Conservation (phyloP, 2,329 filamentous ascomycete genomes). For the Sphaerulina vaccinii region DNA sequence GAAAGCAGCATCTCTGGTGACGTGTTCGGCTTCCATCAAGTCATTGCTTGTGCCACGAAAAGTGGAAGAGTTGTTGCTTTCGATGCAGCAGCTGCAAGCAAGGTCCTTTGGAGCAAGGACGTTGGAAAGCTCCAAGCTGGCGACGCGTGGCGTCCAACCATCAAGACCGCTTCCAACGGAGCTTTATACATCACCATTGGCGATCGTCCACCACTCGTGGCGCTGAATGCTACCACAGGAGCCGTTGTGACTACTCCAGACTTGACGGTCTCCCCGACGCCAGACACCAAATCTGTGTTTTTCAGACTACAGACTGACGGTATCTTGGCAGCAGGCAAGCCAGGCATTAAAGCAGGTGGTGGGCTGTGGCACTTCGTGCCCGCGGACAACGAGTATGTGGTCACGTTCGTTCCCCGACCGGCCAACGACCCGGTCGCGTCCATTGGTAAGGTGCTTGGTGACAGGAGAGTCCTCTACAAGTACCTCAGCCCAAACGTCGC, state of each 20-base stretch:
- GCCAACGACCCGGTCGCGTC: constrained; percentile 85
- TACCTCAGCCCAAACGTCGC: constrained; percentile 87
- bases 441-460: constrained; percentile 88
- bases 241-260: constrained; percentile 18
- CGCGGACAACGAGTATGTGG: constrained; percentile 64
- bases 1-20: constrained; percentile 60
- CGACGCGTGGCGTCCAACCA: constrained; percentile 52
- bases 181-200: constrained; percentile 23
- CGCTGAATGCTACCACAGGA: constrained; percentile 36
- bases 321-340: constrained; percentile 30
- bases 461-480: constrained; percentile 94
- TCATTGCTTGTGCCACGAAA: constrained; percentile 75
- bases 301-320: constrained; percentile 30
- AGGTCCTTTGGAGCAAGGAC: constrained; percentile 71
- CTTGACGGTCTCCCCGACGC: background rate
- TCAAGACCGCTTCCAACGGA: constrained; percentile 42
- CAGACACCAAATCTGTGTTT: constrained; percentile 17
- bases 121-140: constrained; percentile 58
- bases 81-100: constrained; percentile 71
- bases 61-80: constrained; percentile 78
- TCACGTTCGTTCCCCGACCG: constrained; percentile 66
- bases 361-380: constrained; percentile 70
- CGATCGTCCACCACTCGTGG: constrained; percentile 55
- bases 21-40: constrained; percentile 84
- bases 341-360: constrained; percentile 15